Conservation (phyloP, 768 basidiomycete genomes). For the Mycena indigotica region DNA sequence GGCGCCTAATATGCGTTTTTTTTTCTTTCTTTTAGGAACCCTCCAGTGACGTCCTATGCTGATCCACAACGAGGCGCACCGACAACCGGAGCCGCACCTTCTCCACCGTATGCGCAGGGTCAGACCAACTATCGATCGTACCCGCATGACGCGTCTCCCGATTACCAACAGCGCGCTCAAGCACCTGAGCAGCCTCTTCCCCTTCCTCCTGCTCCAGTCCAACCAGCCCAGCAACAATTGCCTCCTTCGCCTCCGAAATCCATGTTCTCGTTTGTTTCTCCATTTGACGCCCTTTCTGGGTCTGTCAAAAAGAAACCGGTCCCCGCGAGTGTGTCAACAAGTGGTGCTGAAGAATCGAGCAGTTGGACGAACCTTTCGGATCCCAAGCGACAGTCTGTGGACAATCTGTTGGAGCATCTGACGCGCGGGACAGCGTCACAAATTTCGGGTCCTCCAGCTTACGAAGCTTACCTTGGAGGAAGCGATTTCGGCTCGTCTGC, state of each 20-base stretch:
- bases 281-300: slow-evolving; percentile 75
- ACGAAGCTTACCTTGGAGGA: slow-evolving; percentile 47
- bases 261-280: slow-evolving; percentile 84
- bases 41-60: slow-evolving; percentile 53
- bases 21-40: slow-evolving; percentile 35
- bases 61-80: slow-evolving; percentile 47
- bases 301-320: slow-evolving; percentile 72
- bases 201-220: slow-evolving; percentile 31
- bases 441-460: slow-evolving; percentile 42
- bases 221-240: slow-evolving; percentile 47
- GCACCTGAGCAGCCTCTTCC: slow-evolving; percentile 29
- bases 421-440: slow-evolving; percentile 47
- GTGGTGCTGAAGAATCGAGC: slow-evolving; percentile 55
- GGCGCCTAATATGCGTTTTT: slow-evolving; percentile 26
- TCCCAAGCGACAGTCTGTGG: slow-evolving; percentile 81
- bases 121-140: slow-evolving; percentile 47
- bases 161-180: slow-evolving; percentile 42
- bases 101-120: slow-evolving; percentile 44
- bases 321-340: slow-evolving; percentile 45
- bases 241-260: slow-evolving; percentile 76
- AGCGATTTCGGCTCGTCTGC: slow-evolving; percentile 45
- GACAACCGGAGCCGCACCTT: slow-evolving; percentile 37
- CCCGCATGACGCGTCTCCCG: slow-evolving; percentile 44
- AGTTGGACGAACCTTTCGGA: slow-evolving; percentile 57
- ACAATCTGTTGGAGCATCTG: slow-evolving; percentile 77